Evolutionary conservation across 2,329 filamentous ascomycete genomes (phyloP).

Genomic region (Chaetomiaceae sp.): DNA sequence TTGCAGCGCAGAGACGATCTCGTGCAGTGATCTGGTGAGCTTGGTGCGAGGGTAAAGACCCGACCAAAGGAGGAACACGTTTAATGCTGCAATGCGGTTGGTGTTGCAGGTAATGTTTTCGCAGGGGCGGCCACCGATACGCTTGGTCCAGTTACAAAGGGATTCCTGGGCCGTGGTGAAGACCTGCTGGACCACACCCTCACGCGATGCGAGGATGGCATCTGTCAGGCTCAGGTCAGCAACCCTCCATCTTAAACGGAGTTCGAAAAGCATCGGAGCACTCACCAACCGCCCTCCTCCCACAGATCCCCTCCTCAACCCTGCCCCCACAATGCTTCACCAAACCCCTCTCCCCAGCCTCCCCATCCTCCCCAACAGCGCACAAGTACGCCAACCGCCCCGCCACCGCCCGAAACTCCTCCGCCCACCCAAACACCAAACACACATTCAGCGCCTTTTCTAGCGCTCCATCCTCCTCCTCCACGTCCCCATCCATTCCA

Average conservation of each 20-base stretch:
- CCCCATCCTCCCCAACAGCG: not conserved
- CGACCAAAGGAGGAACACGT: not conserved
- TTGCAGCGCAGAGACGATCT: constrained; percentile 1
- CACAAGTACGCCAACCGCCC: constrained; percentile 14
- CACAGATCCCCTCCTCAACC: constrained; percentile 1
- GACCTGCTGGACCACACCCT: not conserved
- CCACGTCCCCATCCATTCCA: not conserved
- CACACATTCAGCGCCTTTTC: constrained; percentile 10
- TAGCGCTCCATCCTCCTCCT: not conserved
- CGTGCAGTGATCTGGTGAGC: not conserved
- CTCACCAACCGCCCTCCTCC: constrained; percentile 4
- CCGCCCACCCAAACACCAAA: constrained; percentile 6
- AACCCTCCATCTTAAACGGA: not conserved
- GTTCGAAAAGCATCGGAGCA: not conserved
- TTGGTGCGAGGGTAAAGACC: constrained; percentile 1
- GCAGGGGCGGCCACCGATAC: constrained; percentile 9
- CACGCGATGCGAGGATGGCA: not conserved
- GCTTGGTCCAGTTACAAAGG: constrained; percentile 1
- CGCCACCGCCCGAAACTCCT: constrained; percentile 3
- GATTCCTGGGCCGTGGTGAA: not conserved
- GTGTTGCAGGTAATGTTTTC: not conserved
- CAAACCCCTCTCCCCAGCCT: not conserved
- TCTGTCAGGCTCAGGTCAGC: not conserved
- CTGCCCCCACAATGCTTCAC: constrained; percentile 2
- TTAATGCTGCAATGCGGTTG: not conserved